Conservation (phyloP, 495 filamentous ascomycete species). For the Elaphomyces granulatus region DNA sequence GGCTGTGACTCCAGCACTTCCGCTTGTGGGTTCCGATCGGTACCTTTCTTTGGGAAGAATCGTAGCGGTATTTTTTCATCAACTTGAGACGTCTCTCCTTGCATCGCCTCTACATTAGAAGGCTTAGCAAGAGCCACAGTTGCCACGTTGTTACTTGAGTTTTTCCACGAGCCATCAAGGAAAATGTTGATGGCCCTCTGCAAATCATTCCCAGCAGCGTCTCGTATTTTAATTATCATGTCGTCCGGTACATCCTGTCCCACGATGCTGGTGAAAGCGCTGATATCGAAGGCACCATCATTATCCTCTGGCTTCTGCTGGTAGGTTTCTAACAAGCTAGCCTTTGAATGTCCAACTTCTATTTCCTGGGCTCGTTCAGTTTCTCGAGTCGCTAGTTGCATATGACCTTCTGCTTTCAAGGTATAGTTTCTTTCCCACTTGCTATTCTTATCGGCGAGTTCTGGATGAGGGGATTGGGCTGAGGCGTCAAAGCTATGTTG, state of each 20-base stretch:
- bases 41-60: background rate
- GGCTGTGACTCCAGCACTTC: constrained; percentile 34
- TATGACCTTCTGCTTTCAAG: background rate
- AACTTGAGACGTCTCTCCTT: background rate
- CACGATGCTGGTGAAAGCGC: constrained; percentile 54
- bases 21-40: background rate
- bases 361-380: background rate
- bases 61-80: background rate
- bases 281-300: constrained; percentile 44
- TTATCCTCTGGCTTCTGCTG: background rate
- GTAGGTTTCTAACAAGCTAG: background rate
- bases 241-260: constrained; percentile 46
- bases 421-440: background rate
- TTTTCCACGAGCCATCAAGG: constrained; percentile 87
- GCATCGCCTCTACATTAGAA: background rate
- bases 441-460: background rate
- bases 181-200: constrained; percentile 71
- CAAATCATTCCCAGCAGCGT: constrained; percentile 46
- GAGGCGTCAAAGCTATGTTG: too few species aligned
- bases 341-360: too few species aligned
- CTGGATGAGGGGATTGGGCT: background rate
- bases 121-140: background rate
- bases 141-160: constrained; percentile 9
- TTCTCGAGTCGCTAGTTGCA: background rate
- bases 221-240: constrained; percentile 35